Base-by-base conservation (phyloP, 1,139 yeast genomes). In the Saccharomyces pastorianus region DNA sequence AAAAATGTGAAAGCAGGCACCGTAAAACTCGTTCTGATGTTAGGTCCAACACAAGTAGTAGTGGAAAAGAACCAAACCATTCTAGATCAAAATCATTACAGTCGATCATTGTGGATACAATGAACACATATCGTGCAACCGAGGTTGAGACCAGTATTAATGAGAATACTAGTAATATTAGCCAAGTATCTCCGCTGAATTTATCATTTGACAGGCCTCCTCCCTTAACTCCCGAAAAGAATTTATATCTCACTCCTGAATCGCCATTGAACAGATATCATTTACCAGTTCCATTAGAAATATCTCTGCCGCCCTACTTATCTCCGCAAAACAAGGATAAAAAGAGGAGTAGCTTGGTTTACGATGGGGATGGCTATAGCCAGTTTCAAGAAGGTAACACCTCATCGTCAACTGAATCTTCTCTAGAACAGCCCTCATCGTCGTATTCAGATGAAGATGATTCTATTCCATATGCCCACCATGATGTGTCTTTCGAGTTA, bases 281-380 rank as follows among this genome's bases (percentile, higher is more conserved):
- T 8, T 60, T 71, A 2, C 71, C 76, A 1, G 64, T 73, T 1
- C 76, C 76, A 4, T 61, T 71, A 17, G 71, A 71, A 52, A 61
- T 69, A 4, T 54, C 61, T 1, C 55, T 72, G 7, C 76, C 76
- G 11, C 75, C 75, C 7, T 61, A 57, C 32, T 53, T 73, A 17
- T 71, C 75, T 0, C 72, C 74, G 6, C 55, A 56, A 46, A 71
- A 71, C 56, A 66, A 63, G 53, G 28, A 58, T 7, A 65, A 58
- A 47, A 48, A 55, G 13, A 60, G 71, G 47, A 56, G 50, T 5
- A 62, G 64, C 53, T 50, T 67, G 38, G 54, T 67, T 2, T 67
- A 61, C 53, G 68, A 67, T 53, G 71, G 71, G 4, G 58, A 59
- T 20, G 64, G 67, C 1, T 67, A 67, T 53, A 64, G 66, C 48